Evolutionary conservation across 768 basidiomycete genomes (phyloP), one percentile per base, ranked within the genome.

Genomic region (Leucocoprinus sp.): DNA sequence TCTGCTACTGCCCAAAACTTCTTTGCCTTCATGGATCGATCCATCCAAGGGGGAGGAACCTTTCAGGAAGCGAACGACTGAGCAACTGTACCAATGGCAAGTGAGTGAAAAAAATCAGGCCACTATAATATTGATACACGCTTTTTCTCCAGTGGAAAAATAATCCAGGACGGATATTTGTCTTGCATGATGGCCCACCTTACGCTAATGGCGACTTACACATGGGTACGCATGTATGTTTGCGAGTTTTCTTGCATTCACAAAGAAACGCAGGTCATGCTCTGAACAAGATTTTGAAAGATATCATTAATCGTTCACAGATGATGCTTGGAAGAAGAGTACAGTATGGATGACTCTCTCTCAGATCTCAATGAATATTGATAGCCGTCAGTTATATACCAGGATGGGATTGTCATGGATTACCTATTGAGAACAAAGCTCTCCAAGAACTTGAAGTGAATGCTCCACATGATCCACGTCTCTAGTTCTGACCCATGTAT

Each of bases 391-490:
- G 95, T 56, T 97, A 93, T 64, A 63, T 87, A 11, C 93, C 95
- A 27, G 95, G 95, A 8, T 99, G 92, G 91, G 95, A 99, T 57
- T 98, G 95, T 56, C 95, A 99, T 60, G 95, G 95, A 5, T 77
- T 97, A 9, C 95, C 95, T 0, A 97, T 98, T 50, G 95, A 98
- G 61, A 90, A 91, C 53, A 97, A 96, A 57, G 88, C 93, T 0
- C 66, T 99, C 27, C 70, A 84, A 49, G 75, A 84, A 18, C 69
- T 95, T 21, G 73, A 77, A 45, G 88, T 88, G 57, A 44, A 76
- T 57, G 35, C 14, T 6, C 46, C 31, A 7, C 2, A 31, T 43
- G 12, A 37, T n/a, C n/a, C n/a, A n/a, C 11, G 12, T 21, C 42
- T 23, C 12, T 34, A 15, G 40, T 48, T 44, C 39, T 54, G 42